Base-by-base conservation (phyloP, 1,139 yeast species). In the Pichia terricola region DNA sequence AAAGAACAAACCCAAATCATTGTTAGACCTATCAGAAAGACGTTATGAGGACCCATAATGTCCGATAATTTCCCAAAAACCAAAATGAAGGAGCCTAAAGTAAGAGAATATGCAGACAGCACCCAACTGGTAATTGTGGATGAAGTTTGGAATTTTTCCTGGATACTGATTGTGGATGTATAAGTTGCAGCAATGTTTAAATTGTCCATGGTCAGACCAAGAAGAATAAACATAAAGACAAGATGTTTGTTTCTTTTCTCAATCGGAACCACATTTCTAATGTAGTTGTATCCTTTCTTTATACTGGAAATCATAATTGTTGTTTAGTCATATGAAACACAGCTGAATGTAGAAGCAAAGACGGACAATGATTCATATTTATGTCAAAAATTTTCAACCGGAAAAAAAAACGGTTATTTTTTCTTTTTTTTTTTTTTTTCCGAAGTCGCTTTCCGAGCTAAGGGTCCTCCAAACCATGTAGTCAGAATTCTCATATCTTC, bases 21-120 rank as follows among this genome's bases (percentile, higher is more conserved):
- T 6, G 48, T 41, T 39, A 52, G 11, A 7, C 62, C 61, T 4
- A 40, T 28, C 4, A 51, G 28, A 37, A 56, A 64, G 3, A 63
- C 55, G 16, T 42, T 47, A 43, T 65, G 59, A 4, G 62, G 58
- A 5, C 72, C 72, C 8, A 64, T 26, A 5, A 65, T 55, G 47
- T 67, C 70, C 4, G 61, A 61, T 1, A 66, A 16, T 39, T 66
- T 65, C n/a, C 71, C 71, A 30, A 58, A 54, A 3, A 67, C 28
- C 35, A 66, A 53, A 39, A 67, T 66, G 47, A 66, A 65, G 0
- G 68, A 54, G 3, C 67, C 68, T 28, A 64, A 50, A 0, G 69
- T 64, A 10, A 67, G 45, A 1, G 69, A 61, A 51, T 67, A 67
- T 0, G 65, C 66, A 1, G 70, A 63, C 7, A 67, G 44, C 1